Conservation (phyloP, 441 rosid genomes). For the Codiaeum variegatum region DNA sequence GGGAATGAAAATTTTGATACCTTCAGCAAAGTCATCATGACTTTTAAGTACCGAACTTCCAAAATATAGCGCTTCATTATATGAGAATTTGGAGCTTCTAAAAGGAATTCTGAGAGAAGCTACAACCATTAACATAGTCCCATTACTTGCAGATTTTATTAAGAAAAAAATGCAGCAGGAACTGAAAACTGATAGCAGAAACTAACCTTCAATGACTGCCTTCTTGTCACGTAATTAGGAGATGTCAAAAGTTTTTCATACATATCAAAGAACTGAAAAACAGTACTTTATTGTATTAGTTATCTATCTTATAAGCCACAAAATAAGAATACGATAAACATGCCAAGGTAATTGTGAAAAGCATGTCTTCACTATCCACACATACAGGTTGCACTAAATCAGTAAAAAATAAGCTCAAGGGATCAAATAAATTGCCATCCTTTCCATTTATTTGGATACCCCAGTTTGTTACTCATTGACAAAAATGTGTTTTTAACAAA, state of each 20-base stretch:
- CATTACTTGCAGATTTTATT: conserved; percentile 12
- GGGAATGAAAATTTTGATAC: conserved; percentile 30
- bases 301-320: conserved; percentile 13
- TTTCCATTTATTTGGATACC: background rate
- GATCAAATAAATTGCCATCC: background rate
- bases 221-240: conserved; percentile 87
- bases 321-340: conserved; percentile 3
- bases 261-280: conserved; percentile 78
- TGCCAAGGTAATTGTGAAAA: conserved; percentile 4
- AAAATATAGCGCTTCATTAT: conserved; percentile 86
- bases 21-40: conserved; percentile 86
- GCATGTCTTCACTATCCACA: conserved; percentile 10
- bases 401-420: background rate
- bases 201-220: conserved; percentile 93
- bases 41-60: conserved; percentile 84
- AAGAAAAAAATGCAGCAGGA: conserved; percentile 16
- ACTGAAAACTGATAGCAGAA: conserved; percentile 12
- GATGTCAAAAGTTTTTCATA: conserved; percentile 82
- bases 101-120: conserved; percentile 90
- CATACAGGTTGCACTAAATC: conserved; percentile 2
- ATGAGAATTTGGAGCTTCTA: conserved; percentile 78
- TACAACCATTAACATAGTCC: conserved; percentile 35
- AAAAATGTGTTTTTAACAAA: conserved; percentile 9
- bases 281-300: conserved; percentile 23
- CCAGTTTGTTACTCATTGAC: background rate